Base-by-base conservation (phyloP, 1,284 basidiomycete species). In the Cryptococcus sp. region DNA sequence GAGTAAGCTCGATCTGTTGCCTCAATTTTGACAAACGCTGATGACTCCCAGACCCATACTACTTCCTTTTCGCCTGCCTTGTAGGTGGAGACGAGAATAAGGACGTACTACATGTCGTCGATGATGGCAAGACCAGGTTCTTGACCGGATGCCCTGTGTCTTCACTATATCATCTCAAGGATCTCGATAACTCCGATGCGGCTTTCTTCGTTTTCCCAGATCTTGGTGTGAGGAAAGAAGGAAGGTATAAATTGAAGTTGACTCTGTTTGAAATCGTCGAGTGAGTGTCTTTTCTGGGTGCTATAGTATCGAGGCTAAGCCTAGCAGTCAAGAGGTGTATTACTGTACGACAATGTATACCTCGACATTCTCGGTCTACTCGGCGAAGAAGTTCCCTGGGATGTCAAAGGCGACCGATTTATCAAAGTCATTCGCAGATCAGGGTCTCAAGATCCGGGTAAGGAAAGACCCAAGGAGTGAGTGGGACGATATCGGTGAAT, bases 141-240 rank as follows among this genome's bases (percentile, higher is more conserved):
- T 61, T 75, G n/a, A 73, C 73, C 5, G 73, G 73, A n/a, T 73
- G 71, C 3, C 71, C 77, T 88, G 94, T 96, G 2, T 92, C 90
- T 0, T 90, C 87, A 4, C 79, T 97, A n/a, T 97, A 96, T 73
- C 92, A 96, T 68, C 81, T 97, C 57, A 94, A 93, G 72, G 95
- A 97, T 70, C 84, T 90, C 10, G 90, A 92, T 66, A 84, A 89
- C 66, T 83, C 75, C 35, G 91, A 94, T 67, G 91, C 89, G 13
- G 90, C 90, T 0, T 92, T 93, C 78, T 93, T 93, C 66, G 89
- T 94, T 15, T 91, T 91, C 66, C 89, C 89, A 3, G 89, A 92
- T 73, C 80, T 94, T 35, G 87, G 86, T 56, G 89, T 92, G 8
- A 80, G 92, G 56, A 91, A 91, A 11, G 94, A 98, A 73, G 95